Evolutionary conservation across 306 rosid species (phyloP), one percentile per base, ranked within the genome.

Genomic region (Adenanthera pavonina): DNA sequence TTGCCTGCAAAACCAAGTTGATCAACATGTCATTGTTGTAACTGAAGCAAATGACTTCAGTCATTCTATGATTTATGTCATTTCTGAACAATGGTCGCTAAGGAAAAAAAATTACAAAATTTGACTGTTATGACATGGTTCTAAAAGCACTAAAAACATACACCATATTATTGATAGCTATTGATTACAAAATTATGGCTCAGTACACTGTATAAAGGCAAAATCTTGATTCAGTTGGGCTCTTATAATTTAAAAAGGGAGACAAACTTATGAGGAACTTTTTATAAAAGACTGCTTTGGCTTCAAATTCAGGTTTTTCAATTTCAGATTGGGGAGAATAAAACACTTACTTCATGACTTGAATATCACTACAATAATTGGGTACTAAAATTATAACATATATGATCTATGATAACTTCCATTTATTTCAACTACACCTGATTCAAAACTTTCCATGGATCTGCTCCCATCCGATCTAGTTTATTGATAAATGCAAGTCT

Each of bases 391-490:
- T 69, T n/a, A 47, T 44, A 64, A 62, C 69, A 81, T 38, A 6
- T 25, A 62, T 14, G 40, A 71, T 72, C 59, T 25, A 11, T 35
- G 38, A 46, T 54, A 17, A 69, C 35, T 16, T 84, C 51, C 74
- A 70, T 83, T 75, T 33, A 80, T 76, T 75, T 82, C 60, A 60
- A 74, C 68, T 2, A 30, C 47, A 93, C 99, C 99, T 95, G 99
- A 83, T 92, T 92, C 85, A 95, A 84, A 68, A 95, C 99, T 88
- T 93, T 95, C 96, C 96, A 95, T 3, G 99, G 99, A 87, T 95
- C 99, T 38, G 99, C 99, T 86, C 99, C 99, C 99, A 95, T 95
- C 78, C 99, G 88, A 76, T 95, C 99, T 56, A 95, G 98, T 84
- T 95, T 95, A 85, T 95, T 95, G 59, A 95, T 93, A 83, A 95